Evolutionary conservation across 495 filamentous ascomycete species (phyloP), one percentile per base, ranked within the genome.

Genomic region (Oleoguttula mirabilis): DNA sequence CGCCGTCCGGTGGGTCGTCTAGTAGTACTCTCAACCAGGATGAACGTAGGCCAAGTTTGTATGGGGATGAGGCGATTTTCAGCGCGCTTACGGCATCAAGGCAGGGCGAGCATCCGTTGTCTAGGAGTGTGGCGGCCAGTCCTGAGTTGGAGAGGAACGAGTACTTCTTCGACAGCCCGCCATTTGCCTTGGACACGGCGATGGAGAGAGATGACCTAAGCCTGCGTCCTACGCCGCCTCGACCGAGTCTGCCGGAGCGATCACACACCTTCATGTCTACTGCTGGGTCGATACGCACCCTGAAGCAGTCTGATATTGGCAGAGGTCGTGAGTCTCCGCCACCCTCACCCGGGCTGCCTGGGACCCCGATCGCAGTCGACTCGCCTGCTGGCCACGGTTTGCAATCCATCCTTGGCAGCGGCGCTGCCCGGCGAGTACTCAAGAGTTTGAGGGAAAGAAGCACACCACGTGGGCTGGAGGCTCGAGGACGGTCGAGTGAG

Each of bases 81-180:
- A 57, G 71, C 33, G 65, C 66, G 6, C 56, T 72, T 12, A 68
- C 66, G 36, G 60, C 67, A 17, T 65, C 68, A 12, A n/a, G 36
- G 25, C 21, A 57, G 56, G 45, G 71, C 73, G 81, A 86, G 27
- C 86, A 92, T 57, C 86, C 86, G 14, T 60, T 92, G n/a, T 79
- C 84, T 7, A 80, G 84, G 47, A 92, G 84, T 50, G 74, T 84
- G 22, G 78, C 77, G 22, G 84, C 75, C 14, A 84, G 77, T 57
- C 86, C 85, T 0, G 73, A 78, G 63, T n/a, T 61, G 56, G 45
- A 55, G 54, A 41, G 67, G 37, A 53, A 65, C 50, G 42, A 63
- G n/a, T 41, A 51, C 55, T 54, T 55, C 63, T 56, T 65, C 64
- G 48, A 45, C 7, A 16, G 14, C n/a, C 25, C 11, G 22, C 1